Evolutionary conservation across 2,329 filamentous ascomycete species (phyloP).

Genomic region (Coniochaeta prunicola): DNA sequence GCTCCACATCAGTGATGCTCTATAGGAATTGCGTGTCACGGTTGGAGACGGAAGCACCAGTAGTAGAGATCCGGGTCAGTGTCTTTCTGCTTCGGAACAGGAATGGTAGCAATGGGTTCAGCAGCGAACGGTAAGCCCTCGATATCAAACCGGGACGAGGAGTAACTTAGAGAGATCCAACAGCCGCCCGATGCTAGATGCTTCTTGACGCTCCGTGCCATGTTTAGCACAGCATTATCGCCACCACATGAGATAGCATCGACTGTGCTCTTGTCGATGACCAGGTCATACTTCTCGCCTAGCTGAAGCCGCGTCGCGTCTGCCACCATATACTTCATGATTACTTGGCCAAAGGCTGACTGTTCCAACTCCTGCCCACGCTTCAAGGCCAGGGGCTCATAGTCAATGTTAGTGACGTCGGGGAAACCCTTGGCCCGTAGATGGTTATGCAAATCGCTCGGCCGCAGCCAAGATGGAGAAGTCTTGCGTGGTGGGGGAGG

Average conservation of each 20-base stretch:
- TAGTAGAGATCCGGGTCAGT: conserved; percentile 39
- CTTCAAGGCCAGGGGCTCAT: conserved; percentile 38
- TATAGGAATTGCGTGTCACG: conserved; percentile 7
- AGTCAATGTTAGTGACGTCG: conserved; percentile 41
- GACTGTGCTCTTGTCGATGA: conserved; percentile 42
- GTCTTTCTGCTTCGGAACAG: conserved; percentile 29
- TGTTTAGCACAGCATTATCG: conserved; percentile 24
- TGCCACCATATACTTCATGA: conserved; percentile 33
- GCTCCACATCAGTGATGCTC: neutral
- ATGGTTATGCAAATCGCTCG: conserved; percentile 40
- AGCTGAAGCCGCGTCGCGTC: conserved; percentile 34
- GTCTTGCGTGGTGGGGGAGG: conserved; percentile 18
- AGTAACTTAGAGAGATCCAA: conserved; percentile 44
- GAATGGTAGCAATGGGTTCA: conserved; percentile 32
- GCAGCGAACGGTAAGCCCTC: conserved; percentile 31
- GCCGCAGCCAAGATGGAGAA: conserved; percentile 41
- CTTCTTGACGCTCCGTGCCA: conserved; percentile 27
- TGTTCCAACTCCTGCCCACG: conserved; percentile 33
- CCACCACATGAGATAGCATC: conserved; percentile 42
- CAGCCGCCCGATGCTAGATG: conserved; percentile 27
- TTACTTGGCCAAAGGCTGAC: conserved; percentile 33
- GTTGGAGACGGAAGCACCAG: conserved; percentile 35
- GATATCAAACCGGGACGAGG: conserved; percentile 30
- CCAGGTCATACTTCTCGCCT: conserved; percentile 26
- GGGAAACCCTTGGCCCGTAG: conserved; percentile 33